Evolutionary conservation across 2,329 filamentous ascomycete genomes (phyloP), one percentile per base, ranked within the genome.

Genomic region (Colletotrichum melonis): DNA sequence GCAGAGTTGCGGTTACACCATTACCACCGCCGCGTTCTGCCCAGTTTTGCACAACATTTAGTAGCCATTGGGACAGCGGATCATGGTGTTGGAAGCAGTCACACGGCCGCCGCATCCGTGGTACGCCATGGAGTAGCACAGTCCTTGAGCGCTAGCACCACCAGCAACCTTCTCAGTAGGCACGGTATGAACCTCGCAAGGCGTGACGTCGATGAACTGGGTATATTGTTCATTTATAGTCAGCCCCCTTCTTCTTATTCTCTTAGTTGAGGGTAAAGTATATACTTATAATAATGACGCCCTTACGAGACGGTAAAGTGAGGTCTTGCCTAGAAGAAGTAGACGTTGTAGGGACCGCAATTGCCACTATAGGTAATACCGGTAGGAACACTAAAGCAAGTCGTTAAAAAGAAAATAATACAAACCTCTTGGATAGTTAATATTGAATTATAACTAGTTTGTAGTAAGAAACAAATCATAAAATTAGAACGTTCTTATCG

Each of bases 91-190:
- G n/a, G 62, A 54, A 64, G 49, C 62, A 4, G 12, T 3, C 7
- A 55, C 49, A 14, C 28, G 46, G 28, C 62, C 19, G 22, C 46
- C 46, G 1, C 62, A 64, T 52, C 62, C 62, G 62, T 64, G 62
- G 49, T 54, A 11, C n/a, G 24, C 62, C 49, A 64, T 64, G 1
- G 62, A 64, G 42, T 64, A 55, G 49, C 62, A 64, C 24, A 64
- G 52, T n/a, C 62, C 62, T 32, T 64, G 42, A 11, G 62, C 26
- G 54, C 62, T 64, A 1, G 49, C 28, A 16, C 62, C 49, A 0
- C 62, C 62, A 32, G 62, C 26, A 55, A 55, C 62, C 9, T 28
- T 12, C 14, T 52, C 8, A 4, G 24, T 28, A 1, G 54, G 49
- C 46, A 64, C 35, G 1, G 32, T 4, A 28, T 64, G 62, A 55